Base-by-base conservation (phyloP, 306 rosid genomes). In the Corylus americana region DNA sequence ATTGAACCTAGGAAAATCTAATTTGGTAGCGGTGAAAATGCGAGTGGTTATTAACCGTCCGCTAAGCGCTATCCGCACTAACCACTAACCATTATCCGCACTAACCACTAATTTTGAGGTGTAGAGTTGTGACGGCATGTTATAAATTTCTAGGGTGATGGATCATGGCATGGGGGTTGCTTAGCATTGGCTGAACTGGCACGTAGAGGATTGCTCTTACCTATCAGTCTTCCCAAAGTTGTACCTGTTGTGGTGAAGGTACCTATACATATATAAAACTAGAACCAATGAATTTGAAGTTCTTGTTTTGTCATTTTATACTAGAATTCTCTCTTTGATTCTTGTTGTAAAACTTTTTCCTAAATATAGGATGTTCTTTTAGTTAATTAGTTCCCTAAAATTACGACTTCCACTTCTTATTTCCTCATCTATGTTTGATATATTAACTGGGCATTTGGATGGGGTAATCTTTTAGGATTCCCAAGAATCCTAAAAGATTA, bases 111-210 rank as follows among this genome's bases (percentile, higher is more conserved):
- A 20, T 44, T 63, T 74, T 74, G 22, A 74, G 45, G 42, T 37
- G 77, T 11, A 7, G 25, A 14, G 11, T 13, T 54, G 35, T 55
- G 35, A 77, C 85, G 79, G 70, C 39, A 59, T 49, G 70, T 59
- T 70, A 13, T 53, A 22, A 29, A 54, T 81, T 88, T 87, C 58
- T 86, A 95, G 98, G 97, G 98, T 66, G 98, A 95, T 83, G 96
- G 98, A 80, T 95, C 98, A 63, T 95, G 98, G 98, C 98, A 93
- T 78, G 98, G 98, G 76, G 98, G 98, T 74, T 95, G 98, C 90
- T 89, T 95, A 76, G 98, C 98, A 29, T 84, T 95, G 84, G 98
- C 98, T 68, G 98, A 95, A 88, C 92, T 95, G 88, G 98, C 96
- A 81, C 97, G 98, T 76, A 89, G 98, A 87, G 98, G 98, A 80